Percentiles rank a stretch among this genome's conserved stretches.
Conservation (phyloP, 2,329 filamentous ascomycete species). For the Shiraia bambusicola region DNA sequence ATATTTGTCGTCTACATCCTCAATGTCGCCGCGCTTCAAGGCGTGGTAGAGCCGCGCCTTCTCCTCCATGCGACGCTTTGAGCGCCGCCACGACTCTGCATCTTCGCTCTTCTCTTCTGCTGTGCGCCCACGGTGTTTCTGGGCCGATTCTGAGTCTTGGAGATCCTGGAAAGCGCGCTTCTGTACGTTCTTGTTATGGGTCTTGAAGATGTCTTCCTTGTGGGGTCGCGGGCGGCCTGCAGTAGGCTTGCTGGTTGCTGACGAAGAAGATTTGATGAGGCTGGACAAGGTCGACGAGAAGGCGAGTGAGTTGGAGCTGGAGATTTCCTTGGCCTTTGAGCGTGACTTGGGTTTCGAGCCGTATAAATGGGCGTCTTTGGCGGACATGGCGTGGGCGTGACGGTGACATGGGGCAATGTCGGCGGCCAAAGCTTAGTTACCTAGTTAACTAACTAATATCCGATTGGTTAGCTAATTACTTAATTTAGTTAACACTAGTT, state of each 20-base stretch:
- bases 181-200: conserved; percentile 63
- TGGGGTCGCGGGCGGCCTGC: conserved; percentile 57
- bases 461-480: no score
- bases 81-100: conserved; percentile 60
- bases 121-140: conserved; percentile 65
- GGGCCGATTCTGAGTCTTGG: conserved; percentile 58
- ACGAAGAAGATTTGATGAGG: conserved; percentile 62
- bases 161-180: conserved; percentile 64
- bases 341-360: conserved; percentile 66
- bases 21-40: conserved; percentile 81
- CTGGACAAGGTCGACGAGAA: conserved; percentile 88
- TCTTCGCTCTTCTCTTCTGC: conserved; percentile 56
- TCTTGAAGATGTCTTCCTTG: conserved; percentile 70
- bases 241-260: conserved; percentile 45
- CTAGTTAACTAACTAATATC: no score
- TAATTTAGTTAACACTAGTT: no score
- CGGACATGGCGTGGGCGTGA: conserved; percentile 25
- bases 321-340: conserved; percentile 62
- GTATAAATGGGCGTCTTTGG: conserved; percentile 69
- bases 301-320: conserved; percentile 70
- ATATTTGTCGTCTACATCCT: conserved; percentile 63
- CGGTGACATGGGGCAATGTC: conserved; percentile 27
- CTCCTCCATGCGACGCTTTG: conserved; percentile 80
- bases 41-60: conserved; percentile 86
- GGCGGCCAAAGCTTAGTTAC: conserved; percentile 24